Base-by-base conservation (phyloP, 2,329 filamentous ascomycete species). In the Trichoderma breve region DNA sequence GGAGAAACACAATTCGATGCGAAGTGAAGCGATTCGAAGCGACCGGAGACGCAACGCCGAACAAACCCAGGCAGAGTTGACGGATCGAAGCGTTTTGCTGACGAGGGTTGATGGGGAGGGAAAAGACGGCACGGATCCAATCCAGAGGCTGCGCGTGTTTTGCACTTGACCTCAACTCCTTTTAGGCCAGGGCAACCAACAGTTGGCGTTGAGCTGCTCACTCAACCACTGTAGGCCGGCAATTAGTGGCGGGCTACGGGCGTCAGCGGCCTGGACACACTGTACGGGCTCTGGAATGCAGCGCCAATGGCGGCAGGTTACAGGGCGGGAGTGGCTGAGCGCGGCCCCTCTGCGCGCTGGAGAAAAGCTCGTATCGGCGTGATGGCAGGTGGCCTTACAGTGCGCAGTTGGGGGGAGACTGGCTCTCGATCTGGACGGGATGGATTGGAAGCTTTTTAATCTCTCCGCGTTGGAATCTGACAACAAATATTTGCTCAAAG, bases 261-360 rank as follows among this genome's bases (percentile, higher is more conserved):
- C 47, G 63, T 36, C 47, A 36, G 47, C 63, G 30, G 34, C 18
- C 15, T 21, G 14, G 39, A 43, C 57, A 34, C 67, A 70, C 55
- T 70, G 67, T 70, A 39, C 57, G 30, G 26, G 67, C 57, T 15
- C 36, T 70, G 67, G 57, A 62, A 53, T 30, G 67, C 28, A 62
- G 57, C 57, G 67, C 67, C 67, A 70, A 62, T 70, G 57, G 14
- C 30, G 57, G 18, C 39, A 28, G 67, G 57, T 58, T 12, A 26
- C 67, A 70, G 67, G 67, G 67, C 67, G 67, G 57, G 67, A 61
- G 57, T 26, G 67, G 67, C 67, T 70, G 67, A 28, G 36, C 26
- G 28, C 28, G 36, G 67, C 24, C 64, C 64, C 64, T 67, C 64
- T 8, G 3, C 15, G 24, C 67, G 32, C 67, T 70, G 67, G 28